phyloP scores from a whole-genome alignment of 139 green algal genomes.

The Picochlorum sp. region DNA sequence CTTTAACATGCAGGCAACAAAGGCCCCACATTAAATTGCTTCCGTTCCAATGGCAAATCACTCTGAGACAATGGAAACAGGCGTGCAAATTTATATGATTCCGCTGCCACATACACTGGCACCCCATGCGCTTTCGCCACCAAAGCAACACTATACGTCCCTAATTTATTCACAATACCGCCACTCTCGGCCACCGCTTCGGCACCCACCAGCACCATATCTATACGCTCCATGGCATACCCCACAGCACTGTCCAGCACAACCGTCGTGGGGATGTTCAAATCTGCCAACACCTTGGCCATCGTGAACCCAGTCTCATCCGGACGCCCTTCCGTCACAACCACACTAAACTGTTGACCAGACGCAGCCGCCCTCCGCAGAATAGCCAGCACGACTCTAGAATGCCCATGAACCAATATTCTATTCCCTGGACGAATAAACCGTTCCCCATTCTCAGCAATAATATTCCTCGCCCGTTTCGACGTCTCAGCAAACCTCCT shows the following conservation, averaged over 20 bases:
- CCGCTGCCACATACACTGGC: slow-evolving; percentile 89
- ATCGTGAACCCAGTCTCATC: slow-evolving; percentile 72
- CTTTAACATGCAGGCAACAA: slow-evolving; percentile 51
- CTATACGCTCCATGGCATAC: slow-evolving; percentile 68
- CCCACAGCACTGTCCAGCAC: slow-evolving; percentile 78
- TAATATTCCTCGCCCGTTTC: slow-evolving; percentile 59
- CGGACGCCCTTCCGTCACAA: slow-evolving; percentile 79
- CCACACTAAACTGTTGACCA: slow-evolving; percentile 83
- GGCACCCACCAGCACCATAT: slow-evolving; percentile 87
- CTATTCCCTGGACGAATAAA: slow-evolving; percentile 70
- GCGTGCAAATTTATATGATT: slow-evolving; percentile 91
- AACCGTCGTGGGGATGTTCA: slow-evolving; percentile 68
- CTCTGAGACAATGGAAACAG: slow-evolving; percentile 63
- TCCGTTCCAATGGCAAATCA: slow-evolving; percentile 74
- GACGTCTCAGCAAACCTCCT: slow-evolving; percentile 64
- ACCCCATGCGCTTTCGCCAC: slow-evolving; percentile 65
- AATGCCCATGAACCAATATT: slow-evolving; percentile 86
- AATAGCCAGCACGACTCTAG: slow-evolving; percentile 74
- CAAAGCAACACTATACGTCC: slow-evolving; percentile 50
- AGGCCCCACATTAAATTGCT: slow-evolving; percentile 68
- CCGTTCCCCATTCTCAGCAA: slow-evolving; percentile 75
- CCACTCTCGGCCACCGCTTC: slow-evolving; percentile 93
- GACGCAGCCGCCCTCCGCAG: slow-evolving; percentile 51
- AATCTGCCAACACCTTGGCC: slow-evolving; percentile 56
- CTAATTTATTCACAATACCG: slow-evolving; percentile 93